Evolutionary conservation across 2,329 filamentous ascomycete species (phyloP), one percentile per base, ranked within the genome.

Genomic region (Endocalyx cinctus): DNA sequence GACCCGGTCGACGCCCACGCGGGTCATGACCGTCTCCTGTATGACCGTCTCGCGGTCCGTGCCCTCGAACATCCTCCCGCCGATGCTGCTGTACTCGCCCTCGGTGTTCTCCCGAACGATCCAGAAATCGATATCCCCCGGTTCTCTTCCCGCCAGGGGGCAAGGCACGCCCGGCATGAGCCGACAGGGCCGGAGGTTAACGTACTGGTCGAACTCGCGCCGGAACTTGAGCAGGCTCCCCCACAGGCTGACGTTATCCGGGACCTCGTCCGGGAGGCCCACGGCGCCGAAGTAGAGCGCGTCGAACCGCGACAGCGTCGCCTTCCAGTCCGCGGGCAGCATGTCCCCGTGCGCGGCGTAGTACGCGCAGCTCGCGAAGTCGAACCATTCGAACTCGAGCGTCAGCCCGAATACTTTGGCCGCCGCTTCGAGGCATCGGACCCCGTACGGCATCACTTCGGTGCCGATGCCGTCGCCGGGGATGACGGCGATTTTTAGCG

Each of bases 271-370:
- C 0, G 66, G 65, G 57, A 67, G 60, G 10, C 80, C 80, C 5
- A 84, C 80, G 6, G 80, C 78, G 11, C 80, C 80, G 41, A 84
- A 84, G 27, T 82, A 69, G 34, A 83, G 80, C 3, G 80, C 79
- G 49, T 84, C 74, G 43, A 80, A 78, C 34, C 64, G 66, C 42
- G 65, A 66, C 15, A 84, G 59, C 6, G 64, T 63, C 7, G 78
- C 70, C 37, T 67, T 67, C 64, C 64, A 67, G 41, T 67, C 59
- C 0, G 48, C 35, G 0, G 64, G 63, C 22, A 69, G 34, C 64
- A 69, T 67, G 14, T 57, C 52, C 3, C 64, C 64, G 32, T 67
- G 61, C 13, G 57, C 55, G 15, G 48, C 40, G 27, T 66, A 81
- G 58, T 79, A 84, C 0, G 67, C 73, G 31, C 79, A 78, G 20